A percentile compares a stretch with the other conserved stretches of the same genome.
Conservation (phyloP, 352 stramenopile genomes). For the Pythium rishiriense region DNA sequence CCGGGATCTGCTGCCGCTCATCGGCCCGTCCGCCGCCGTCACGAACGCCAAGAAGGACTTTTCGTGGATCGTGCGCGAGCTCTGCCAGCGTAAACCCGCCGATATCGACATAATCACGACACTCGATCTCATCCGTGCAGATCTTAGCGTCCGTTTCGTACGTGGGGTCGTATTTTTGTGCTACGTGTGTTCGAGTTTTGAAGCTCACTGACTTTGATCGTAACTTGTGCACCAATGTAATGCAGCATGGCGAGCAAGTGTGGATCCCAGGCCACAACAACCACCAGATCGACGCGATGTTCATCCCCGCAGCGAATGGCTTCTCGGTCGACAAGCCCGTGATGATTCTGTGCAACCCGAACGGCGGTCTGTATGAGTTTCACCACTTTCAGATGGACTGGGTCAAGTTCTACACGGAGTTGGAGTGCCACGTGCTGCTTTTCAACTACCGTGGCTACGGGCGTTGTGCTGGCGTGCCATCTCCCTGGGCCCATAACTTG, state of each 20-base stretch:
- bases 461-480: constrained; percentile 61
- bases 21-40: constrained; percentile 20
- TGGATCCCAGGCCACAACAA: constrained; percentile 66
- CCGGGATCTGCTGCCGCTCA: constrained; percentile 20
- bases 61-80: constrained; percentile 55
- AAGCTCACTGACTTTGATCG: not conserved
- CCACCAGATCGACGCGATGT: constrained; percentile 80
- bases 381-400: constrained; percentile 90
- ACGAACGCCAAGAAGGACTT: constrained; percentile 34
- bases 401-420: constrained; percentile 85
- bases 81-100: constrained; percentile 41
- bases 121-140: constrained; percentile 79
- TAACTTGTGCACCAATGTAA: not conserved
- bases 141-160: constrained; percentile 78
- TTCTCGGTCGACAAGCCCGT: constrained; percentile 39
- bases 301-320: constrained; percentile 53
- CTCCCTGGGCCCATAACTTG: constrained; percentile 57
- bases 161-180: constrained; percentile 15
- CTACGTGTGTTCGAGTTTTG: not conserved
- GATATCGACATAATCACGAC: constrained; percentile 69
- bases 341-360: constrained; percentile 85
- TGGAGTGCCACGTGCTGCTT: constrained; percentile 77
- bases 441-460: constrained; percentile 90
- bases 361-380: constrained; percentile 84
- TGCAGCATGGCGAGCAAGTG: constrained; percentile 79